phyloP scores from a whole-genome alignment of 306 rosid species.

The Pachyrhizus erosus region DNA sequence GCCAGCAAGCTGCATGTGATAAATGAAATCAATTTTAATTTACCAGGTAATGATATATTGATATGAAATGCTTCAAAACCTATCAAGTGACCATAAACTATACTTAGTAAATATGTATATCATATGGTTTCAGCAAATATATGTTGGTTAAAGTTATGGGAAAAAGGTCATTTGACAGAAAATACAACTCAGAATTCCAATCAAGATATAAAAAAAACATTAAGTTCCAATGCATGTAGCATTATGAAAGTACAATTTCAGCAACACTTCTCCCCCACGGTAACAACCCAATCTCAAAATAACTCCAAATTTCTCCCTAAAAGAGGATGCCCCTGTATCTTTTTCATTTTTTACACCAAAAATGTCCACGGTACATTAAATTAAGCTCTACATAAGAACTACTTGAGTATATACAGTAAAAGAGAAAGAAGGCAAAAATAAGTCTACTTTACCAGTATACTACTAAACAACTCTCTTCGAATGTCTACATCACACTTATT shows the following conservation, averaged over 20 bases:
- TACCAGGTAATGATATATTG: background rate
- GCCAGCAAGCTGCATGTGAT: constrained; percentile 84
- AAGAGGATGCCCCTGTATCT: background rate
- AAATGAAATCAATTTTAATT: constrained; percentile 35
- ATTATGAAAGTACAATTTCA: background rate
- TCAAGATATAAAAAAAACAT: constrained; percentile 23
- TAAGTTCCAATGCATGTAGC: background rate
- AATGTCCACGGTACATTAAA: constrained; percentile 11
- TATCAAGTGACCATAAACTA: constrained; percentile 7
- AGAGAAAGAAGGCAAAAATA: constrained; percentile 15
- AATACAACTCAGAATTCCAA: constrained; percentile 26
- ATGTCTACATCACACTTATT: constrained; percentile 97
- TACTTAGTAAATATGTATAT: constrained; percentile 1
- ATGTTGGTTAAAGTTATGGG: constrained; percentile 2
- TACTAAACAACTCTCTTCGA: constrained; percentile 93
- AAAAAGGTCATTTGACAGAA: constrained; percentile 1
- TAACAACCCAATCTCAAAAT: background rate
- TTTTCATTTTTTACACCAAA: constrained; percentile 6
- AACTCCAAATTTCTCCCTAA: background rate
- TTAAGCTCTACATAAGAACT: background rate
- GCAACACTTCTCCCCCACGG: background rate
- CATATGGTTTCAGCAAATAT: constrained; percentile 21
- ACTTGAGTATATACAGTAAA: constrained; percentile 3
- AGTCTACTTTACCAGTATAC: constrained; percentile 80
- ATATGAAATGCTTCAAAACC: constrained; percentile 26